Conservation (phyloP, 352 stramenopile genomes). For the Pythium dissimile region DNA sequence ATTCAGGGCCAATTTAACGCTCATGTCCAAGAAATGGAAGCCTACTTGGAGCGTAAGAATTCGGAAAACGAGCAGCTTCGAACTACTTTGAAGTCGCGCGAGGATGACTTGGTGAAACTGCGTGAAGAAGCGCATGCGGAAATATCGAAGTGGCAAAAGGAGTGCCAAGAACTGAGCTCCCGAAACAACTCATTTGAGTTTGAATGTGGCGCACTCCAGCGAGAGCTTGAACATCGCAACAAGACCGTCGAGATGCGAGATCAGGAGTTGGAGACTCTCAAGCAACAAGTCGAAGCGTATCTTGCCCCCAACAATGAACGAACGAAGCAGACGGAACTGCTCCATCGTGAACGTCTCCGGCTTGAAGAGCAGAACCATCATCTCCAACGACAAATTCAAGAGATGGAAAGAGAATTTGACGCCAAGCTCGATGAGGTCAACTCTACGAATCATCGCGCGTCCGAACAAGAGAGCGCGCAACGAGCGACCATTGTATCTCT, state of each 20-base stretch:
- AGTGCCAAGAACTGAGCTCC: constrained; percentile 45
- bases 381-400: constrained; percentile 41
- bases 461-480: constrained; percentile 50
- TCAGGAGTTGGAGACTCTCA: constrained; percentile 48
- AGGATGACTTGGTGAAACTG: constrained; percentile 36
- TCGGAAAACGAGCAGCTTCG: constrained; percentile 57
- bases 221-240: constrained; percentile 46
- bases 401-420: constrained; percentile 35
- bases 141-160: constrained; percentile 40
- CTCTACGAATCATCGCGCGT: constrained; percentile 31
- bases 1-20: constrained; percentile 59
- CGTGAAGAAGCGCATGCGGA: constrained; percentile 36
- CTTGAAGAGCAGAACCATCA: constrained; percentile 64
- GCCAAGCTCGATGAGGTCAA: constrained; percentile 46
- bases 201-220: constrained; percentile 43
- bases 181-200: constrained; percentile 33
- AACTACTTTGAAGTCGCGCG: constrained; percentile 37
- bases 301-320: constrained; percentile 50
- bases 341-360: constrained; percentile 45
- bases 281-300: constrained; percentile 50
- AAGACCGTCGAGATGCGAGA: constrained; percentile 48
- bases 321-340: constrained; percentile 48
- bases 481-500: constrained; percentile 46
- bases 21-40: constrained; percentile 42
- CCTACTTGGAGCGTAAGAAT: constrained; percentile 30